Evolutionary conservation across 1,284 basidiomycete genomes (phyloP).

Genomic region (Porogramme epimiltina): DNA sequence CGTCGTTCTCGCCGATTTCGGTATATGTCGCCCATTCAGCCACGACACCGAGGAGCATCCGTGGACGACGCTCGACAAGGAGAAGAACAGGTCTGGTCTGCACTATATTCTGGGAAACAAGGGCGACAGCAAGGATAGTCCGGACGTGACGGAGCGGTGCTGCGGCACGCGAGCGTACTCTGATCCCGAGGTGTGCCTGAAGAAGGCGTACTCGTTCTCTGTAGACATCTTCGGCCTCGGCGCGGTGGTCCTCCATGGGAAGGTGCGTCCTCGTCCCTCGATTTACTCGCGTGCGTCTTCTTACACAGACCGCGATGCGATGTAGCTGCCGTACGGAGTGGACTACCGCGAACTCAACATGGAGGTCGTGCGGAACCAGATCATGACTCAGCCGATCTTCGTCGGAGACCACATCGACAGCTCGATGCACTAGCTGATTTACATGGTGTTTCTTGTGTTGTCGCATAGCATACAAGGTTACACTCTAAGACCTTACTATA

Average conservation of each 20-base stretch:
- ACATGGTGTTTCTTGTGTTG: slow-evolving; percentile 6
- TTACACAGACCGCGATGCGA: background rate
- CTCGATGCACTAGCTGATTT: slow-evolving; percentile 16
- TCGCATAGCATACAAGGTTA: too few relatives aligned
- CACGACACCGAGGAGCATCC: slow-evolving; percentile 36
- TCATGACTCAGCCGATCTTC: slow-evolving; percentile 2
- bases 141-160: background rate
- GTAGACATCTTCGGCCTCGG: slow-evolving; percentile 45
- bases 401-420: slow-evolving; percentile 11
- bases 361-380: slow-evolving; percentile 6
- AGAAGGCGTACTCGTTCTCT: slow-evolving; percentile 44
- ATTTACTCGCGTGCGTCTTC: background rate
- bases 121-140: background rate
- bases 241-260: slow-evolving; percentile 57
- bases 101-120: background rate
- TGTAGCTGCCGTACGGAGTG: slow-evolving; percentile 24
- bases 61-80: slow-evolving; percentile 27
- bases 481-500: too few relatives aligned
- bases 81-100: slow-evolving; percentile 37
- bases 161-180: slow-evolving; percentile 49
- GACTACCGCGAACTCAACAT: slow-evolving; percentile 1
- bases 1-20: slow-evolving; percentile 67
- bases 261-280: background rate
- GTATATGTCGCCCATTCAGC: slow-evolving; percentile 60
- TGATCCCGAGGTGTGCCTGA: slow-evolving; percentile 55